Percentiles rank a stretch among this genome's conserved stretches.
Evolutionary conservation across 2,329 filamentous ascomycete species (phyloP).

Genomic region (Colletotrichum lupini): DNA sequence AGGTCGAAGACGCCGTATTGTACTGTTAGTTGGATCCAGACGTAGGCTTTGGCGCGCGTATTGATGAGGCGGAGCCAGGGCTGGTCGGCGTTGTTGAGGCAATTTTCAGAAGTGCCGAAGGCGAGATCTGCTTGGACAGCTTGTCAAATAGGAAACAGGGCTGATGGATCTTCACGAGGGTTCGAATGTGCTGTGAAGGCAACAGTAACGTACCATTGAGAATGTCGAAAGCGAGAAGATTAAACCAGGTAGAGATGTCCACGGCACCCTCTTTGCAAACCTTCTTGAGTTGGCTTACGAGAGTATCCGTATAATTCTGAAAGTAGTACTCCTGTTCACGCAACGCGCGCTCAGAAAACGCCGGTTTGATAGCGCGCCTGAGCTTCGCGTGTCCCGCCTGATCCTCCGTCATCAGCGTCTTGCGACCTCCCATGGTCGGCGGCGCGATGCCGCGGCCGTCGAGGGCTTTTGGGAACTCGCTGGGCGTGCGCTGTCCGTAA

Average conservation of each 20-base stretch:
- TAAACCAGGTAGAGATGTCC: background rate
- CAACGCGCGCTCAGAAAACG: slow-evolving; percentile 44
- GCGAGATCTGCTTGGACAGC: background rate
- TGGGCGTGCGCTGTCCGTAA: slow-evolving; percentile 41
- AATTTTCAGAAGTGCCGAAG: background rate
- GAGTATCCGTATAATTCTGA: slow-evolving; percentile 38
- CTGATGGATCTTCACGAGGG: too few species aligned
- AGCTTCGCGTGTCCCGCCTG: slow-evolving; percentile 34
- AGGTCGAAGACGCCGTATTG: slow-evolving; percentile 1
- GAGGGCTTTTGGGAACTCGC: slow-evolving; percentile 3
- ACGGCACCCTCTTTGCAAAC: background rate
- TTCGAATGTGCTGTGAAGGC: too few species aligned
- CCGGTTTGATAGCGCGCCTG: slow-evolving; percentile 40
- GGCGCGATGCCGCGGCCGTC: slow-evolving; percentile 7
- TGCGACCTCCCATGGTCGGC: background rate
- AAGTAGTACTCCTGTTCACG: slow-evolving; percentile 44
- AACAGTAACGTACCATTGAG: background rate
- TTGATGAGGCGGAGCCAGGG: background rate
- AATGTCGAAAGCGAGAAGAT: background rate
- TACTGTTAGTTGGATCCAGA: background rate
- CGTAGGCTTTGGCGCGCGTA: background rate
- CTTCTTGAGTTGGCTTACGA: slow-evolving; percentile 37
- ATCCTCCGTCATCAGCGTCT: background rate
- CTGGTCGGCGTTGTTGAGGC: background rate
- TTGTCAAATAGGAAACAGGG: too few species aligned